phyloP scores from a whole-genome alignment of 2,329 filamentous ascomycete species.

The Simplicillium sp. region DNA sequence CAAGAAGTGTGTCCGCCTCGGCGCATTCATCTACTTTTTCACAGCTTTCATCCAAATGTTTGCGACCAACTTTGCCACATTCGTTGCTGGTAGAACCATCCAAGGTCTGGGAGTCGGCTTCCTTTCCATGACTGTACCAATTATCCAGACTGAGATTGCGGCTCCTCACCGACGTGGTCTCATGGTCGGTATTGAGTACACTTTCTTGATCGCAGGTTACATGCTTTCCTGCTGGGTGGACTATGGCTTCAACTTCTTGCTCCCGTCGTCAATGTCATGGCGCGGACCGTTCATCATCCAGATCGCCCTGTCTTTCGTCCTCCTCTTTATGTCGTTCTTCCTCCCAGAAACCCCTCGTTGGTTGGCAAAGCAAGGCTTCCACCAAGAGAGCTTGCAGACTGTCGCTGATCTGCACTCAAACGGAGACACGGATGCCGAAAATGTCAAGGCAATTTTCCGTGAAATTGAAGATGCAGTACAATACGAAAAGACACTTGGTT shows the following conservation, averaged over 20 bases:
- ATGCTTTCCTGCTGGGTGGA: conserved; percentile 9
- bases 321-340: conserved; percentile 9
- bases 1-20: conserved; percentile 8
- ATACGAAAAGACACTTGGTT: conserved; percentile 7
- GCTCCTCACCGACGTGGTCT: conserved; percentile 9
- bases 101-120: conserved; percentile 9
- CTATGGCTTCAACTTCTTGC: conserved; percentile 8
- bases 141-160: conserved; percentile 10
- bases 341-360: conserved; percentile 27
- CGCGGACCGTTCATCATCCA: conserved; percentile 10
- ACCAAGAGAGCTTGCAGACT: conserved; percentile 21
- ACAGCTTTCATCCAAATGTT: conserved; percentile 10
- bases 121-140: conserved; percentile 9
- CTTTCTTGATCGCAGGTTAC: conserved; percentile 9
- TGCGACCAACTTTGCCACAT: conserved; percentile 7
- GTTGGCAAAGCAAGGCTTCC: conserved; percentile 24
- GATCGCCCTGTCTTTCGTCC: conserved; percentile 7
- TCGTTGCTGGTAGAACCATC: conserved; percentile 6
- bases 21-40: conserved; percentile 9
- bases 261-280: conserved; percentile 7
- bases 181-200: conserved; percentile 10
- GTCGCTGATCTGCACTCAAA: conserved; percentile 27
- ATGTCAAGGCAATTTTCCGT: conserved; percentile 24
- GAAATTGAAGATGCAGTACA: conserved; percentile 1
- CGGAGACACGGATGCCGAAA: conserved; percentile 20